Evolutionary conservation across 192 early-diverging fungal genomes (phyloP).

Genomic region (Diversispora epigaea): DNA sequence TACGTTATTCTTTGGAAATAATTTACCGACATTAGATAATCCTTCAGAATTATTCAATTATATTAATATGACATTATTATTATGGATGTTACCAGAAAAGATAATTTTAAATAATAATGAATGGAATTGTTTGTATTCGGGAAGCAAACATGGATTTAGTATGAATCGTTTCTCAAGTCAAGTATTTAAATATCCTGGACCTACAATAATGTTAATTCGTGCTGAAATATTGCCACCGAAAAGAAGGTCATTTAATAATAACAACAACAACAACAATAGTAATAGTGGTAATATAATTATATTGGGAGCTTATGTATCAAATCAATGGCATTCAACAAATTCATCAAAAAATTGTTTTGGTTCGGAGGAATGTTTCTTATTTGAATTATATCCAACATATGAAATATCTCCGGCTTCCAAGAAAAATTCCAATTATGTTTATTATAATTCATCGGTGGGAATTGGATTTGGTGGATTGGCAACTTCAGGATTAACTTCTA

Average conservation of each 20-base stretch:
- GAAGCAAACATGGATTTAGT: slow-evolving; percentile 52
- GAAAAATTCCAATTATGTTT: slow-evolving; percentile 33
- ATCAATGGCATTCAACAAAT: slow-evolving; percentile 49
- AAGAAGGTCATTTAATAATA: slow-evolving; percentile 26
- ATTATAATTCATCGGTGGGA: slow-evolving; percentile 37
- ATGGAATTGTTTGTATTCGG: slow-evolving; percentile 47
- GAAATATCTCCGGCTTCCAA: slow-evolving; percentile 44
- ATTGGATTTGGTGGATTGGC: slow-evolving; percentile 38
- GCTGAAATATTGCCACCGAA: slow-evolving; percentile 4
- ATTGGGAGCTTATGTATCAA: slow-evolving; percentile 50
- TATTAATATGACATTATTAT: slow-evolving; percentile 39
- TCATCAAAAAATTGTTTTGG: slow-evolving; percentile 49
- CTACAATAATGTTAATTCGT: slow-evolving; percentile 49
- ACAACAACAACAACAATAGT: neutral
- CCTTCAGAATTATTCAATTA: slow-evolving; percentile 44
- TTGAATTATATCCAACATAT: slow-evolving; percentile 52
- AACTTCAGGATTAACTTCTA: slow-evolving; percentile 10
- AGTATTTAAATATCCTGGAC: slow-evolving; percentile 58
- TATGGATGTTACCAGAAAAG: slow-evolving; percentile 47
- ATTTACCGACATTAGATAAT: slow-evolving; percentile 24
- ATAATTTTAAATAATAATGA: slow-evolving; percentile 29
- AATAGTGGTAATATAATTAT: slow-evolving; percentile 40
- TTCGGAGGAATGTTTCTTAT: slow-evolving; percentile 43
- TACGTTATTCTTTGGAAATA: neutral
- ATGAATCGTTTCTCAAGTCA: slow-evolving; percentile 52